Conservation (phyloP, 2,329 filamentous ascomycete genomes). For the Bisporella sp. region DNA sequence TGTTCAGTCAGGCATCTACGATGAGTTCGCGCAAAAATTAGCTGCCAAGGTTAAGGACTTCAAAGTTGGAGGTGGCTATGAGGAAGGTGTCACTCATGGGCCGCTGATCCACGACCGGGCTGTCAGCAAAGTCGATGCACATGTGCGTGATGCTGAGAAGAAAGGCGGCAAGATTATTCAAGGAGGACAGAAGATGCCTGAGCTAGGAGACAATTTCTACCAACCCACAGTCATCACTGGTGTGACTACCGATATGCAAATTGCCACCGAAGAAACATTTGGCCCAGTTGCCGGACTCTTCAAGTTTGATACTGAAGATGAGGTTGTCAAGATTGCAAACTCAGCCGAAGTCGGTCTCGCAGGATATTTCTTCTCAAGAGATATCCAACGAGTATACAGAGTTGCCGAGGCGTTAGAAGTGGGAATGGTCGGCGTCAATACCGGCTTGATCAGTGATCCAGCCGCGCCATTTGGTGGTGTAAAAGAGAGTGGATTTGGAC, state of each 20-base stretch:
- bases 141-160: conserved; percentile 70
- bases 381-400: conserved; percentile 51
- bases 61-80: conserved; percentile 70
- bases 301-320: conserved; percentile 79
- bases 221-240: conserved; percentile 82
- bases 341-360: conserved; percentile 78
- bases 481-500: conserved; percentile 48
- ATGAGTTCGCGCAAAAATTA: conserved; percentile 62
- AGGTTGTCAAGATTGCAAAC: conserved; percentile 83
- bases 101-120: conserved; percentile 83
- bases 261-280: conserved; percentile 88
- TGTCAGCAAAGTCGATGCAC: conserved; percentile 68
- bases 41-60: conserved; percentile 67
- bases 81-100: conserved; percentile 65
- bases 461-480: conserved; percentile 50
- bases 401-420: conserved; percentile 69
- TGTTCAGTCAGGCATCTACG: conserved; percentile 72
- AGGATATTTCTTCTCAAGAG: conserved; percentile 81
- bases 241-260: conserved; percentile 78
- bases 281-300: conserved; percentile 89
- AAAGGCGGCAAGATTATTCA: conserved; percentile 71
- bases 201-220: conserved; percentile 81
- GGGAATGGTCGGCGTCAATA: conserved; percentile 84
- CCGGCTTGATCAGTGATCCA: conserved; percentile 52
- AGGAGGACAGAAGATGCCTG: conserved; percentile 67